Base-by-base conservation (phyloP, 2,329 filamentous ascomycete genomes). In the Didymella sp. region DNA sequence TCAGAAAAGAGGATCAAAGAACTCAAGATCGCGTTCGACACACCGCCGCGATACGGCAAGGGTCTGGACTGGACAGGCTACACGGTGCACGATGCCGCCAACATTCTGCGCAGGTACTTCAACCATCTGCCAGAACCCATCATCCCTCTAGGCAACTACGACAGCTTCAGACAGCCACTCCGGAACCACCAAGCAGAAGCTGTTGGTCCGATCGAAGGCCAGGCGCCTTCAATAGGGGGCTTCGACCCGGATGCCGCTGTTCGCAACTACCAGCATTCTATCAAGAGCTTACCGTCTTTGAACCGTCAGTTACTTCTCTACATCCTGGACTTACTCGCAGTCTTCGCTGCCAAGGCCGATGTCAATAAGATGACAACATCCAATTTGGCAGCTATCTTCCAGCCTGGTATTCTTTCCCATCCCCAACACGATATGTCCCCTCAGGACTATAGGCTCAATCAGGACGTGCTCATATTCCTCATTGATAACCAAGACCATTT, bases 401-500 rank as follows among this genome's bases (percentile, higher is more conserved):
- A 99, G 74, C 95, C 95, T 0, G 95, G 95, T 52, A 90, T 99
- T 79, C 84, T 99, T 13, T 97, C 93, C 2, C 95, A 99, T 74
- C 95, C 95, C 1, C 82, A 86, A 58, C 95, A 99, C 75, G 93
- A 96, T 71, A 98, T 99, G 94, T 89, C 92, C 0, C 95, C 95
- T 0, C 86, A 90, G 55, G 94, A 98, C 72, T 99, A 99, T 74
- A 88, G 92, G 28, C 81, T 99, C 6, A 98, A 96, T 73, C 95
- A 99, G 81, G 94, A 95, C 69, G 94, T 99, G 19, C 84, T 99
- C 62, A 96, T 99, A 47, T 99, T 99, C 76, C 80, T 99, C 66
- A 99, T 99, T 64, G 93, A 98, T 73, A 96, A 99, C 70, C 95
- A 99, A 75, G 95, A 99, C 71, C 91, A 96, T 76, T 99, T 99